phyloP scores from a whole-genome alignment of 345 rosid species.

The Toxicodendron radicans region DNA sequence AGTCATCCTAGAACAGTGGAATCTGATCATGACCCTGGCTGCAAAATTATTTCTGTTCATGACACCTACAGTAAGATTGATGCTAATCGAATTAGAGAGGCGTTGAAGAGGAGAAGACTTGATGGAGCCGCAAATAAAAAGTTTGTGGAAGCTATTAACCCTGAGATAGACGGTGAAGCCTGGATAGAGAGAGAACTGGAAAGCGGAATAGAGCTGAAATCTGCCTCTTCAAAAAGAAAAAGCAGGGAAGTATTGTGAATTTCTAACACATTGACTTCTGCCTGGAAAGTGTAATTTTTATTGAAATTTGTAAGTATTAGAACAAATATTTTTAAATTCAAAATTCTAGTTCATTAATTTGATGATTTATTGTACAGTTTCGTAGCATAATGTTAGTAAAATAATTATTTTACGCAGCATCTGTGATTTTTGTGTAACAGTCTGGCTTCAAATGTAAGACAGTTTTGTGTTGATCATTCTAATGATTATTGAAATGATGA shows the following conservation, averaged over 20 bases:
- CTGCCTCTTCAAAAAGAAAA: constrained; percentile 19
- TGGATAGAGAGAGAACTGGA: constrained; percentile 43
- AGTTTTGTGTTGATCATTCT: background rate
- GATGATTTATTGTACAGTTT: background rate
- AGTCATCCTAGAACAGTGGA: constrained; percentile 20
- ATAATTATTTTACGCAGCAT: background rate
- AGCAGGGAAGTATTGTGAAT: constrained; percentile 15
- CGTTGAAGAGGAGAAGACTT: constrained; percentile 30
- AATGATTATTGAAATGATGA: background rate
- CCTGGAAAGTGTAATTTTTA: background rate
- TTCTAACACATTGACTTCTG: background rate
- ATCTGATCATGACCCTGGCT: constrained; percentile 15
- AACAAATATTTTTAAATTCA: background rate
- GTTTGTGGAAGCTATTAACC: constrained; percentile 11
- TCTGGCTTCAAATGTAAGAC: too few relatives aligned
- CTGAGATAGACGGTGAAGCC: constrained; percentile 26
- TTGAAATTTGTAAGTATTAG: background rate
- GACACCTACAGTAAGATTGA: constrained; percentile 21
- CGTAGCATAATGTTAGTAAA: too few relatives aligned
- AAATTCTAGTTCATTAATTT: background rate
- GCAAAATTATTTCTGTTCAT: constrained; percentile 9
- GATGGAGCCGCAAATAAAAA: constrained; percentile 23
- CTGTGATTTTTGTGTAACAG: background rate
- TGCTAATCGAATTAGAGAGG: constrained; percentile 25
- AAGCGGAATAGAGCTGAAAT: constrained; percentile 31